Base-by-base conservation (phyloP, 768 basidiomycete species). In the Lentinus brumalis region DNA sequence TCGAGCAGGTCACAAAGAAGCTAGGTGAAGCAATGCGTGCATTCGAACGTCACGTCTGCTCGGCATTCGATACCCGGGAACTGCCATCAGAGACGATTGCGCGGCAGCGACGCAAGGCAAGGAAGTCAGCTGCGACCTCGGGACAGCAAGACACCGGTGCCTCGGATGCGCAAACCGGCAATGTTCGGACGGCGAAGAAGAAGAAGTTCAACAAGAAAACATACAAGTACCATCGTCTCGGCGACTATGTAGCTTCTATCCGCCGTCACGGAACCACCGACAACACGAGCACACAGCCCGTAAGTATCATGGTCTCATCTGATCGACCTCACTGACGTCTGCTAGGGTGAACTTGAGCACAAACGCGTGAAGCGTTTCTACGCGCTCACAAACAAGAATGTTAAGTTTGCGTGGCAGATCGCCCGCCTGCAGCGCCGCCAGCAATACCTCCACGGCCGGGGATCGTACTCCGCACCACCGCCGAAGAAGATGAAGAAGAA, bases 281-380 rank as follows among this genome's bases (percentile, higher is more conserved):
- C 12, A 59, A 47, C 0, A 68, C 64, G 31, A 62, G 41, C 9
- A 73, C 73, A 2, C 67, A 72, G 45, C 56, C 57, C 2, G 73
- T 74, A 26, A 26, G 21, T 26, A 26, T 26, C 38, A n/a, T 38
- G 5, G 8, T 35, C n/a, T 12, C 21, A 26, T 26, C 21, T 26
- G 21, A 26, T 26, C 21, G 21, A 26, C 21, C 21, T 26, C 21
- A 26, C 21, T 26, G 21, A 26, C 21, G 21, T 26, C 21, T 26
- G 29, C 0, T 55, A 80, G 78, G 71, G 74, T 0, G 78, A 81
- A 53, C 68, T 72, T 0, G 71, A 79, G 58, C 79, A 83, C 49
- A 57, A 66, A 0, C 61, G 55, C 0, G 68, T 77, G 3, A 83
- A 84, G 63, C 59, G 53, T 0, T 66, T 77, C 30, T 83, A 80